Base-by-base conservation (phyloP, 352 stramenopile species). In the Pythium dissotocum region DNA sequence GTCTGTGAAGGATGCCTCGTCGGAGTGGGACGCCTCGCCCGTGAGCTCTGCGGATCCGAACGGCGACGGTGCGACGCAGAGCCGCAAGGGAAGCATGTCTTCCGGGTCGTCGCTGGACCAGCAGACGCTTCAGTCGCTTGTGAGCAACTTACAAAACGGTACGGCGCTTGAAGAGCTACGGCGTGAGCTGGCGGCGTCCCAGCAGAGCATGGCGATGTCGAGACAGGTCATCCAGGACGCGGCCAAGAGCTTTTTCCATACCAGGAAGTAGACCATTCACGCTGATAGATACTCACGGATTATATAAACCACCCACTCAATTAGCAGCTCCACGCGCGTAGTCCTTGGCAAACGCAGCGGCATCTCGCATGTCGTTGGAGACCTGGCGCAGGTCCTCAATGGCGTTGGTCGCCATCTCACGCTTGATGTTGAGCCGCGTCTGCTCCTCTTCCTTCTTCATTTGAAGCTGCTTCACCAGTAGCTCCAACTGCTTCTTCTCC, bases 71-170 rank as follows among this genome's bases (percentile, higher is more conserved):
- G 18, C 24, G 2, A 49, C 38, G 4, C 40, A 66, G 18, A 61
- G 55, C n/a, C 59, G 54, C 61, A 61, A 70, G 63, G 73, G 71
- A 26, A 57, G 44, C 35, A 73, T 67, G 57, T 49, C 52, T 53
- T 65, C 70, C n/a, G 65, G 66, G 46, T 61, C 77, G 60, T 24
- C 33, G 18, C 54, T 91, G 77, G 81, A 91, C 58, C 70, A 78
- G 44, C 81, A 90, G 52, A 78, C 73, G 0, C 58, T 93, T 48
- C 85, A 93, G 71, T 72, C 74, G 55, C 76, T 93, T 0, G 74
- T 93, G 54, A 90, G 75, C 72, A 91, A 83, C 61, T 83, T 93
- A 48, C 79, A 91, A 72, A 78, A 88, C 44, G 85, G 85, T 49
- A 88, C 83, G 33, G 76, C 76, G 44, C 59, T 92, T 5, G 72